phyloP scores from a whole-genome alignment of 305 asterid species.

The Plantago coronopus region DNA sequence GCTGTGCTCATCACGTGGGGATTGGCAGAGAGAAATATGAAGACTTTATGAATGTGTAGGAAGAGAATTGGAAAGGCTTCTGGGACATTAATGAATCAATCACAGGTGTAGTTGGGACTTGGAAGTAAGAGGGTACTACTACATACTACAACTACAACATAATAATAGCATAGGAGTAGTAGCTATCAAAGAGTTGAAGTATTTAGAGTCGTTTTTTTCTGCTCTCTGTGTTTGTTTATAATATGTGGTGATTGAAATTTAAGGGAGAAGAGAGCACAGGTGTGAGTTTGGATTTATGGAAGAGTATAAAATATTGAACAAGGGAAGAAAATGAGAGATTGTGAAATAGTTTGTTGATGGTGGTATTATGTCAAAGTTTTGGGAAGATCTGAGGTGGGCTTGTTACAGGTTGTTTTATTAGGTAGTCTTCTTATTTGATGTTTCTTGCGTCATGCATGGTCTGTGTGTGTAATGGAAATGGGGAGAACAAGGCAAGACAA shows the following conservation, averaged over 20 bases:
- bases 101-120: conserved; percentile 6
- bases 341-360: conserved; percentile 24
- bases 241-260: neutral
- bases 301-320: neutral
- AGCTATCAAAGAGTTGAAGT: conserved; percentile 24
- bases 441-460: no score
- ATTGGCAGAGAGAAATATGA: neutral
- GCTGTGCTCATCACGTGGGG: conserved; percentile 18
- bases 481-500: no score
- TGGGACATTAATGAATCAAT: conserved; percentile 12
- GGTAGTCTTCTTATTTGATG: neutral
- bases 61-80: neutral
- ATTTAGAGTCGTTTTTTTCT: no score
- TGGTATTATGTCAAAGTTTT: conserved; percentile 36
- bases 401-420: neutral
- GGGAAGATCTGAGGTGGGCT: conserved; percentile 28
- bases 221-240: no score
- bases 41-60: neutral
- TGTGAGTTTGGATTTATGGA: neutral
- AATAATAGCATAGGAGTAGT: conserved; percentile 5
- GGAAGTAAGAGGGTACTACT: neutral
- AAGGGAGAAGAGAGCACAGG: neutral
- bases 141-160: no score
- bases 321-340: conserved; percentile 7
- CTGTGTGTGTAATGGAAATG: no score